phyloP scores from a whole-genome alignment of 345 rosid species.

The Toxicodendron radicans region DNA sequence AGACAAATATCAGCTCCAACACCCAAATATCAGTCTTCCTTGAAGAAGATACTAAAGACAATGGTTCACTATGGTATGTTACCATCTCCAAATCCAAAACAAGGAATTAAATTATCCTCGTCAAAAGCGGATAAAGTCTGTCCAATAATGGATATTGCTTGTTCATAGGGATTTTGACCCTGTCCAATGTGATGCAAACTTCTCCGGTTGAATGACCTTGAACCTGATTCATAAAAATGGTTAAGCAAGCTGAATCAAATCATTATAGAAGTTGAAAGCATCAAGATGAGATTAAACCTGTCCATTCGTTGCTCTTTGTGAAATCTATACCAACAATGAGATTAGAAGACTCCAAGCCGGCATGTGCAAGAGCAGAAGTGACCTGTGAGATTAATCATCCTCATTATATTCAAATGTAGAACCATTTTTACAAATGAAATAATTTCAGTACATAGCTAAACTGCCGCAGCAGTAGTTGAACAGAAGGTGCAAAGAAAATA shows the following conservation, averaged over 20 bases:
- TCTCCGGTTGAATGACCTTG: conserved; percentile 60
- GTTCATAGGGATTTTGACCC: conserved; percentile 70
- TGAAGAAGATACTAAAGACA: conserved; percentile 2
- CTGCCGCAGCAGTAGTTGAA: neutral
- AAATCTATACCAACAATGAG: conserved; percentile 91
- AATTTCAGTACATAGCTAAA: neutral
- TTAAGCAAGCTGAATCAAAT: conserved; percentile 20
- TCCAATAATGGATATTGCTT: conserved; percentile 79
- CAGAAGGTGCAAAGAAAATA: neutral
- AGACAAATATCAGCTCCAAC: conserved; percentile 28
- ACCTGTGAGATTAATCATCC: conserved; percentile 49
- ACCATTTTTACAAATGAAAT: neutral
- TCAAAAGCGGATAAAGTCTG: conserved; percentile 73
- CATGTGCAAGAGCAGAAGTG: conserved; percentile 70
- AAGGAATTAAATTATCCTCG: conserved; percentile 82
- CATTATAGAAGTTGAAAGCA: neutral
- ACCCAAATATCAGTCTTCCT: neutral
- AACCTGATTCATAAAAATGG: conserved; percentile 41
- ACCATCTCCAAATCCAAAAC: conserved; percentile 80
- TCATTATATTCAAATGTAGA: neutral
- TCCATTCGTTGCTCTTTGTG: conserved; percentile 98
- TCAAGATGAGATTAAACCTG: conserved; percentile 46
- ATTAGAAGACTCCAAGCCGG: conserved; percentile 96
- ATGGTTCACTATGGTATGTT: conserved; percentile 15
- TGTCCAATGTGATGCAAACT: conserved; percentile 69